phyloP scores from a whole-genome alignment of 2,329 filamentous ascomycete genomes.

The Diplocarpon mali region DNA sequence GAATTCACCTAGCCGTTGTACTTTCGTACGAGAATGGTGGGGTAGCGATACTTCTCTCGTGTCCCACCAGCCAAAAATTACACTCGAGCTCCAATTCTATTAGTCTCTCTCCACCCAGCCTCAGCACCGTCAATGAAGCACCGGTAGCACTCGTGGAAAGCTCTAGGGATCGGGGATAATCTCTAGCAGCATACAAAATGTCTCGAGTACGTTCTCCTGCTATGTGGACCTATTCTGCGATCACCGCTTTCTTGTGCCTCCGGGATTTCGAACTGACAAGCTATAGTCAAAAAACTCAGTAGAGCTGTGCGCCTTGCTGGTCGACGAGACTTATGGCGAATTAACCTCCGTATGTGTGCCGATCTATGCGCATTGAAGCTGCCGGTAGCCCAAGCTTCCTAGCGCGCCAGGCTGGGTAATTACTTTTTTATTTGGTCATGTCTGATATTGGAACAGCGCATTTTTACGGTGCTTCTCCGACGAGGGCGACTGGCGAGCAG shows the following conservation, averaged over 20 bases:
- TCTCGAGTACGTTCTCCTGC: conserved; percentile 39
- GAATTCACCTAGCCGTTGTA: not conserved
- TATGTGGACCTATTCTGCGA: conserved; percentile 12
- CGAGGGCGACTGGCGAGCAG: conserved; percentile 65
- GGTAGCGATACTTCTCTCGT: not conserved
- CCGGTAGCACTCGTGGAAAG: conserved; percentile 58
- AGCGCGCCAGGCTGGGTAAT: conserved; percentile 9
- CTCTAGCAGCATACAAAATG: conserved; percentile 56
- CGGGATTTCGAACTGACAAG: conserved; percentile 7
- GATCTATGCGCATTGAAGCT: not conserved
- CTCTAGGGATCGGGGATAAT: conserved; percentile 71
- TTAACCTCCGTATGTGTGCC: conserved; percentile 66
- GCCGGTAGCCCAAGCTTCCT: not conserved
- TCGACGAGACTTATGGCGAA: conserved; percentile 84
- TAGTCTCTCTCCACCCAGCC: conserved; percentile 3
- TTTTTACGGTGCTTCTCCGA: conserved; percentile 68
- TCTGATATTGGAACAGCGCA: conserved; percentile 49
- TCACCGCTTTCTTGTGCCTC: conserved; percentile 17
- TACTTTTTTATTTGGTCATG: conserved; percentile 11
- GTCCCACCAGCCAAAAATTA: conserved; percentile 4
- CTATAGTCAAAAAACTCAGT: conserved; percentile 58
- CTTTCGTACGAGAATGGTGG: not conserved
- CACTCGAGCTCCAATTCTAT: not conserved
- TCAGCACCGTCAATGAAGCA: conserved; percentile 24
- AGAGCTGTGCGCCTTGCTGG: conserved; percentile 82